Evolutionary conservation across 331 rosid species (phyloP).

Genomic region (Stylosanthes scabra): DNA sequence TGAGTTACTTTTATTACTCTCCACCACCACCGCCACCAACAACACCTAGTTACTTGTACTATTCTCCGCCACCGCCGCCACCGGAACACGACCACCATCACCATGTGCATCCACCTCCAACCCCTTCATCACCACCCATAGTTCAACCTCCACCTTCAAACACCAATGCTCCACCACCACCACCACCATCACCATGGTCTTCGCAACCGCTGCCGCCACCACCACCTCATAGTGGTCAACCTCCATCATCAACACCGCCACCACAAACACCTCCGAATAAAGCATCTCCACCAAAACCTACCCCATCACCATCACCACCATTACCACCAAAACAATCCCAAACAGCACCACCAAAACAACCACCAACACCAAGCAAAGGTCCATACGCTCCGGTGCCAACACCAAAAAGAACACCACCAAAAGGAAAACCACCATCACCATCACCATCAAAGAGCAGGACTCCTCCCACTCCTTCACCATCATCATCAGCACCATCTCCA

Average conservation of each 20-base stretch:
- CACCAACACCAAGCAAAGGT: background rate
- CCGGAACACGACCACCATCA: background rate
- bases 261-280: no score
- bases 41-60: background rate
- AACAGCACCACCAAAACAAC: background rate
- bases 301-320: background rate
- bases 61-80: conserved; percentile 23
- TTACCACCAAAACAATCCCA: background rate
- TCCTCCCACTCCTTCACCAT: background rate
- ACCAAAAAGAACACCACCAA: conserved; percentile 3
- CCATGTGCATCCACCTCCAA: background rate
- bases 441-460: background rate
- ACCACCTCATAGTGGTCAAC: background rate
- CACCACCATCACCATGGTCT: background rate
- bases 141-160: conserved; percentile 15
- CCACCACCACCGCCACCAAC: conserved; percentile 25
- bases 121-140: background rate
- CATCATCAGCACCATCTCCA: background rate
- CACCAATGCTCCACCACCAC: background rate
- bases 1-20: conserved; percentile 17
- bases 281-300: conserved; percentile 4
- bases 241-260: background rate
- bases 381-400: background rate
- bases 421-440: background rate
- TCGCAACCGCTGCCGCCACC: background rate